phyloP scores from a whole-genome alignment of 352 stramenopile species.

The Pythium periplocum region DNA sequence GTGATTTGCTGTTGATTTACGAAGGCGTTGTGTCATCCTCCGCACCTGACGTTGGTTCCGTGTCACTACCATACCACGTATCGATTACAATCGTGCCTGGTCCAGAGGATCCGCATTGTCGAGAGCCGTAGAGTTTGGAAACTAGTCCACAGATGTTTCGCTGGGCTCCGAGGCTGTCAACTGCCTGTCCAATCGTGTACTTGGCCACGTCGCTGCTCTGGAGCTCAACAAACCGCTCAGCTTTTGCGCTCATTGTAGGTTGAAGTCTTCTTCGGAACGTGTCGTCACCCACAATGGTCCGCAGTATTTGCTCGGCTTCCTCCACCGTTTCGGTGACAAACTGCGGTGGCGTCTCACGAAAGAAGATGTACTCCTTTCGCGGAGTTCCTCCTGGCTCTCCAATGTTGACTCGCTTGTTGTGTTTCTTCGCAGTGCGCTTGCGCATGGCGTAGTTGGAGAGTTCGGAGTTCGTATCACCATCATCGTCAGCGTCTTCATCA shows the following conservation, averaged over 20 bases:
- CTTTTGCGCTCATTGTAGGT: neutral
- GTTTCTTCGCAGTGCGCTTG: conserved; percentile 36
- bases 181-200: conserved; percentile 53
- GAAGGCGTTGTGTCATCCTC: neutral
- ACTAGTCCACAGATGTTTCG: conserved; percentile 54
- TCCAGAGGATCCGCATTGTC: conserved; percentile 60
- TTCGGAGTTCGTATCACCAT: conserved; percentile 9
- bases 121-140: conserved; percentile 66
- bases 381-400: conserved; percentile 51
- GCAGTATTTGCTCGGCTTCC: conserved; percentile 34
- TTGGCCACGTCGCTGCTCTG: conserved; percentile 78
- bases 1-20: neutral
- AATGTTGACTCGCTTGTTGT: conserved; percentile 51
- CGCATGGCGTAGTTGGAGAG: conserved; percentile 50
- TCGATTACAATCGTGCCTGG: conserved; percentile 71
- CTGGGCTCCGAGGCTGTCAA: conserved; percentile 44
- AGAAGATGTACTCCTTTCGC: conserved; percentile 83
- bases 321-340: conserved; percentile 80
- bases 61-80: conserved; percentile 27
- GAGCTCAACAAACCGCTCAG: conserved; percentile 69
- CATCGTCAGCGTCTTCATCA: conserved; percentile 4
- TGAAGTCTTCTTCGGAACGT: too few relatives aligned
- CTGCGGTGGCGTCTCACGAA: conserved; percentile 67
- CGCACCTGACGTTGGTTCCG: conserved; percentile 1
- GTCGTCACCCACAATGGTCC: conserved; percentile 13